phyloP scores from a whole-genome alignment of 441 rosid species.

The Aleurites moluccanus region DNA sequence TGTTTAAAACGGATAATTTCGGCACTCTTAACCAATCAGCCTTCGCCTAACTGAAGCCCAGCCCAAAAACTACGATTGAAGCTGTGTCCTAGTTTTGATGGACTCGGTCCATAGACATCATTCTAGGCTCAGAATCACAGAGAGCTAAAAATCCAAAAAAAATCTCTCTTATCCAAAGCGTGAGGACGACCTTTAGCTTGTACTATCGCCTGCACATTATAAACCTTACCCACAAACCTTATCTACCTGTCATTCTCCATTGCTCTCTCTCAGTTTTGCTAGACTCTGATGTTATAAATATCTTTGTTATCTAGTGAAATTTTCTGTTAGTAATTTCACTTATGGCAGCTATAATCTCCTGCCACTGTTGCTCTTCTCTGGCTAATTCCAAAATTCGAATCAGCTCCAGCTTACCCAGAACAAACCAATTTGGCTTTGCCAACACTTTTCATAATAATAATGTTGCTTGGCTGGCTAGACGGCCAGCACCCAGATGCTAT shows the following conservation, averaged over 20 bases:
- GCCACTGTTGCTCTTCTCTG: slow-evolving; percentile 40
- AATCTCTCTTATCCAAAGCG: slow-evolving; percentile 49
- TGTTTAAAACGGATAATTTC: too few species aligned
- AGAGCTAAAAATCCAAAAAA: background rate
- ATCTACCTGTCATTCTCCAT: slow-evolving; percentile 15
- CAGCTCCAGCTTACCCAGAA: slow-evolving; percentile 30
- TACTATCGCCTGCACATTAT: background rate
- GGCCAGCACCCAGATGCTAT: slow-evolving; percentile 34
- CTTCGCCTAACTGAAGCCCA: background rate
- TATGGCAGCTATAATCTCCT: slow-evolving; percentile 45
- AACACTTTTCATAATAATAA: slow-evolving; percentile 11
- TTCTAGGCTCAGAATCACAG: background rate
- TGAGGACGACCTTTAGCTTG: slow-evolving; percentile 32
- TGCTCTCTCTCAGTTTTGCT: slow-evolving; percentile 3
- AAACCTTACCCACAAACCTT: slow-evolving; percentile 17
- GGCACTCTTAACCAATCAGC: too few species aligned
- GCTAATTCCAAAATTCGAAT: slow-evolving; percentile 30
- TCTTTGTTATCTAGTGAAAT: slow-evolving; percentile 2
- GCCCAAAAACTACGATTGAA: background rate
- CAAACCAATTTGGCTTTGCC: slow-evolving; percentile 20
- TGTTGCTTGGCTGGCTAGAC: slow-evolving; percentile 28
- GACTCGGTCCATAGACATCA: background rate
- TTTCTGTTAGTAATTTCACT: slow-evolving; percentile 6
- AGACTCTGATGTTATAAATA: slow-evolving; percentile 12
- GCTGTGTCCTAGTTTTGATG: background rate